Evolutionary conservation across 495 filamentous ascomycete species (phyloP).

Genomic region (Penicillium salamii): DNA sequence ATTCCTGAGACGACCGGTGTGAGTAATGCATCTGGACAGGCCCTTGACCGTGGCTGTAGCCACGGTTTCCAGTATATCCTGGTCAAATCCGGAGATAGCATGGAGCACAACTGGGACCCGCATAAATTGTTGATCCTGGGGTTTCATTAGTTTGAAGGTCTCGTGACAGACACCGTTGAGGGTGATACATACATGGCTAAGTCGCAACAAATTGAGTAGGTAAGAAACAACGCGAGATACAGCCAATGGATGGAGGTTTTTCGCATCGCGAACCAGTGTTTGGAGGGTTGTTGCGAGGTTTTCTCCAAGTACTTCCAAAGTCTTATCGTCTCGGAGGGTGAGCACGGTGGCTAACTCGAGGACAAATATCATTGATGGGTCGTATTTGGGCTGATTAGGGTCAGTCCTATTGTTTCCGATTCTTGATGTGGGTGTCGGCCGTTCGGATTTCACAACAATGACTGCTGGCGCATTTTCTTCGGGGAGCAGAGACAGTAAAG

Average conservation of each 20-base stretch:
- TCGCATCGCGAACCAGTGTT: conserved; percentile 72
- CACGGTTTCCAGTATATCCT: conserved; percentile 70
- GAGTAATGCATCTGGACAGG: conserved; percentile 72
- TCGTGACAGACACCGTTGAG: not conserved
- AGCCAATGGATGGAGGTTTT: conserved; percentile 73
- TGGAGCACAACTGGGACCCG: conserved; percentile 91
- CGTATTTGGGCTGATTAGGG: conserved; percentile 61
- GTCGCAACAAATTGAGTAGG: conserved; percentile 74
- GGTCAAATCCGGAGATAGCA: conserved; percentile 81
- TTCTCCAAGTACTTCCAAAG: conserved; percentile 69
- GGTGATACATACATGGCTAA: conserved; percentile 72
- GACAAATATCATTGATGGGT: conserved; percentile 82
- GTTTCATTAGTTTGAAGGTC: conserved; percentile 25
- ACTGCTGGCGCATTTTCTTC: conserved; percentile 78
- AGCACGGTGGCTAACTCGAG: conserved; percentile 87
- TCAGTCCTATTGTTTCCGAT: conserved; percentile 49
- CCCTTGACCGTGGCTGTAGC: conserved; percentile 74
- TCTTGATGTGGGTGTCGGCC: conserved; percentile 52
- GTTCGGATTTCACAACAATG: conserved; percentile 83
- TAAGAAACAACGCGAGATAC: conserved; percentile 84
- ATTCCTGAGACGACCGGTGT: conserved; percentile 72
- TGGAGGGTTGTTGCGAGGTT: conserved; percentile 76
- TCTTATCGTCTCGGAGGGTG: conserved; percentile 71
- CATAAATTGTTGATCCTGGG: conserved; percentile 84
- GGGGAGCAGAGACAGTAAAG: conserved; percentile 78